Evolutionary conservation across 768 basidiomycete genomes (phyloP).

Genomic region (Serendipita sp.): DNA sequence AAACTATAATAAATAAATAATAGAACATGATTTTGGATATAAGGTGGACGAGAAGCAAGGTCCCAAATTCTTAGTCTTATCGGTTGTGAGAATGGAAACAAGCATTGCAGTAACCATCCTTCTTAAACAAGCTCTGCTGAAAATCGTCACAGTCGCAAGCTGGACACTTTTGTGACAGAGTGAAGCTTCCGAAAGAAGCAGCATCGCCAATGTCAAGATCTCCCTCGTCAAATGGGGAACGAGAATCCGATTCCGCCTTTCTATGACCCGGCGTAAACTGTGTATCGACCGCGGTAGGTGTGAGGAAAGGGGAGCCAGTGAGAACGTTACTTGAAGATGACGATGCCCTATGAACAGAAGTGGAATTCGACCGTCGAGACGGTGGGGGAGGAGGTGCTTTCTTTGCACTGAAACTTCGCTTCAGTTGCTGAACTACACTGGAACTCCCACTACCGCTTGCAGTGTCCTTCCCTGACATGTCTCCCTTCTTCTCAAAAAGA

Average conservation of each 20-base stretch:
- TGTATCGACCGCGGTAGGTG: conserved; percentile 13
- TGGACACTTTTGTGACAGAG: conserved; percentile 11
- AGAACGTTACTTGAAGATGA: conserved; percentile 30
- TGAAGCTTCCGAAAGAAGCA: conserved; percentile 49
- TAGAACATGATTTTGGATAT: too few species aligned
- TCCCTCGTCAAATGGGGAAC: conserved; percentile 20
- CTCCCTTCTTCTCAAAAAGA: conserved; percentile 14
- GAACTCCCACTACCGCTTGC: neutral
- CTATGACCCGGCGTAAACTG: conserved; percentile 13
- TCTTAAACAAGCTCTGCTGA: conserved; percentile 52
- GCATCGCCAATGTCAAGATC: conserved; percentile 25
- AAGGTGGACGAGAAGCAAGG: too few species aligned
- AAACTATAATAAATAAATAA: too few species aligned
- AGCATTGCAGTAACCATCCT: conserved; percentile 46
- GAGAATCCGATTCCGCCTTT: conserved; percentile 15
- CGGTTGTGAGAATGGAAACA: conserved; percentile 32
- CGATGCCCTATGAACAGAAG: conserved; percentile 24
- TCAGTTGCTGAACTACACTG: conserved; percentile 2
- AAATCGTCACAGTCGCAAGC: conserved; percentile 33
- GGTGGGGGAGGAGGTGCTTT: conserved; percentile 43
- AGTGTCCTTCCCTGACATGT: conserved; percentile 9
- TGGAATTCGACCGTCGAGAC: conserved; percentile 25
- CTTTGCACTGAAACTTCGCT: conserved; percentile 19
- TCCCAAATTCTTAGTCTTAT: too few species aligned
- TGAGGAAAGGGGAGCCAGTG: conserved; percentile 13